Evolutionary conservation across 2,329 filamentous ascomycete species (phyloP).

Genomic region (Fusarium subtropicale): DNA sequence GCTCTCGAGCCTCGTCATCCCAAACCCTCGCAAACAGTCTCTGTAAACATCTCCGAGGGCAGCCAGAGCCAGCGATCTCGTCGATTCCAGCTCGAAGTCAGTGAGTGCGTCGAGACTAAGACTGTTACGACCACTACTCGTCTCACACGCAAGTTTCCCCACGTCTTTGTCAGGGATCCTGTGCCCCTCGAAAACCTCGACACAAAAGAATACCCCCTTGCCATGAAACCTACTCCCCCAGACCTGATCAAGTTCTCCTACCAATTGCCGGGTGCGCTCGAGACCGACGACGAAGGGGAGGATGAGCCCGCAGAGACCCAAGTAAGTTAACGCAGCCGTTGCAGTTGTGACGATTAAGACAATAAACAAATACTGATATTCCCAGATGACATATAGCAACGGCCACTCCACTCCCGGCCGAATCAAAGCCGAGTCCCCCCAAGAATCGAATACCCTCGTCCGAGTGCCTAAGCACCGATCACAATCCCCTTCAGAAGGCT

Average conservation of each 20-base stretch:
- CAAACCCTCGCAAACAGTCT: conserved; percentile 56
- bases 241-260: conserved; percentile 83
- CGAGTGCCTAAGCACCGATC: conserved; percentile 49
- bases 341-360: neutral
- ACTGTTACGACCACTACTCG: conserved; percentile 92
- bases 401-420: conserved; percentile 45
- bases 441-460: conserved; percentile 44
- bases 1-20: conserved; percentile 53
- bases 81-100: conserved; percentile 67
- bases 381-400: conserved; percentile 36
- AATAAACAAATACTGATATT: conserved; percentile 14
- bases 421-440: conserved; percentile 46
- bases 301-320: conserved; percentile 32
- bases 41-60: conserved; percentile 61
- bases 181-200: conserved; percentile 79
- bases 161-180: conserved; percentile 81
- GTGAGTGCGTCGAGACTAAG: conserved; percentile 75
- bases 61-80: conserved; percentile 50
- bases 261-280: conserved; percentile 60
- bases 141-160: conserved; percentile 85
- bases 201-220: conserved; percentile 89
- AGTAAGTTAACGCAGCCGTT: conserved; percentile 35
- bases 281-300: conserved; percentile 45
- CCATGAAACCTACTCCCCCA: conserved; percentile 82
- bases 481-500: conserved; percentile 51